A percentile compares a stretch with the other conserved stretches of the same genome.
phyloP scores from a whole-genome alignment of 495 filamentous ascomycete genomes.

The Aspergillus nidulans region DNA sequence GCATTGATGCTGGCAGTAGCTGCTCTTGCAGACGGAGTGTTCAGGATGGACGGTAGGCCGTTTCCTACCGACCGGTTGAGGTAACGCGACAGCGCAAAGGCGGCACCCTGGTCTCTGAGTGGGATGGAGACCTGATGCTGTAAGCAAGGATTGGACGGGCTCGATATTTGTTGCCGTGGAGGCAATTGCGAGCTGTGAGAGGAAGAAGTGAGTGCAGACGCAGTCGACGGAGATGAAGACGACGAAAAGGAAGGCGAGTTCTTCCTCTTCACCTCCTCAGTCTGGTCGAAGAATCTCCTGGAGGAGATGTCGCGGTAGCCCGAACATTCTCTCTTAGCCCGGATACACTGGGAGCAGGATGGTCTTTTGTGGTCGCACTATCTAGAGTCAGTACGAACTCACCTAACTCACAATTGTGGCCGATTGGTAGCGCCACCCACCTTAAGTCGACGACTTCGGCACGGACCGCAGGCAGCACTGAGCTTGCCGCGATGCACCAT shows the following conservation, averaged over 20 bases:
- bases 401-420: no score
- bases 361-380: conserved; percentile 28
- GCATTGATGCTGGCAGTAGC: conserved; percentile 10
- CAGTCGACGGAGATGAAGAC: neutral
- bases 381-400: neutral
- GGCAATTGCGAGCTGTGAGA: neutral
- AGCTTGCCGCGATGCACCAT: conserved; percentile 27
- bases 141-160: neutral
- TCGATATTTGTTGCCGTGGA: neutral
- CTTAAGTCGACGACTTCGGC: conserved; percentile 22
- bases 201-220: neutral
- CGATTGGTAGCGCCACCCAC: no score
- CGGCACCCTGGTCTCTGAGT: conserved; percentile 1
- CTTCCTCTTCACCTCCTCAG: conserved; percentile 11
- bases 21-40: neutral
- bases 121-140: neutral
- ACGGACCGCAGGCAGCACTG: conserved; percentile 18
- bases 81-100: conserved; percentile 8
- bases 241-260: conserved; percentile 6
- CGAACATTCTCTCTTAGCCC: conserved; percentile 22
- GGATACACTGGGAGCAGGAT: conserved; percentile 25
- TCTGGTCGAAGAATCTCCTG: conserved; percentile 19
- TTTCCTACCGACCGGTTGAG: neutral
- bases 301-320: conserved; percentile 23
- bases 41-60: neutral